These are phyloP conservation scores for Stellera chamaejasme DNA, from an alignment of 345 rosid species.

Conservation along the genomic window DNA sequence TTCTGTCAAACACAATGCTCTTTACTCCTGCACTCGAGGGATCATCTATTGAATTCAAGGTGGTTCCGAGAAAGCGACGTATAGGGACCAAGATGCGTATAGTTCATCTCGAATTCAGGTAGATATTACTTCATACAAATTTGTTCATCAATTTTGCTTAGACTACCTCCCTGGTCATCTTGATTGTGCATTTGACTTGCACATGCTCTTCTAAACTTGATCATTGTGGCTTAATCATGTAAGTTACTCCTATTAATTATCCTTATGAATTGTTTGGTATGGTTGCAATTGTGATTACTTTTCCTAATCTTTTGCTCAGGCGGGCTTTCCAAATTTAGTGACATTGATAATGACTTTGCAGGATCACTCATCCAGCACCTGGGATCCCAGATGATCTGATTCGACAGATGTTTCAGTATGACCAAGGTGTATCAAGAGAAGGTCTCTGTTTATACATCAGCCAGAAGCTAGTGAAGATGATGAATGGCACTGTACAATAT, in stretches of 20 bases:
- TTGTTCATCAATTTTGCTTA: background rate
- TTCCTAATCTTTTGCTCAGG: too few relatives aligned
- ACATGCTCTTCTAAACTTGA: too few relatives aligned
- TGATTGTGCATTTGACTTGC: too few relatives aligned
- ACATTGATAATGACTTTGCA: constrained; percentile 13
- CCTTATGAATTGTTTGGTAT: too few relatives aligned
- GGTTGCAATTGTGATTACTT: too few relatives aligned
- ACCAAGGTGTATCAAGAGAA: constrained; percentile 55
- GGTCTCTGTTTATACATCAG: constrained; percentile 67
- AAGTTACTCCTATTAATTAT: too few relatives aligned
- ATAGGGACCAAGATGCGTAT: constrained; percentile 53
- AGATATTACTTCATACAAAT: constrained; percentile 4
- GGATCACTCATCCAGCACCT: constrained; percentile 75
- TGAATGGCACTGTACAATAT: constrained; percentile 76
- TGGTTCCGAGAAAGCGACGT: constrained; percentile 35
- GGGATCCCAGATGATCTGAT: constrained; percentile 68
- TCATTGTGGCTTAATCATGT: too few relatives aligned
- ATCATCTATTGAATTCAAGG: constrained; percentile 42
- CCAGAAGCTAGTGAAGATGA: constrained; percentile 69
- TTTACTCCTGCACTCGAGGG: constrained; percentile 53
- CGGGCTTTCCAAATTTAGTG: too few relatives aligned
- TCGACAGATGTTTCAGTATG: constrained; percentile 59
- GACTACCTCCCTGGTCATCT: too few relatives aligned
- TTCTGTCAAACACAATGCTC: constrained; percentile 41
- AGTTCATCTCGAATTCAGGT: constrained; percentile 73